A percentile compares a stretch with the other conserved stretches of the same genome.
These are phyloP conservation scores for Artemisia annua DNA, from an alignment of 129 eudicot genomes.

Conservation along the genomic window DNA sequence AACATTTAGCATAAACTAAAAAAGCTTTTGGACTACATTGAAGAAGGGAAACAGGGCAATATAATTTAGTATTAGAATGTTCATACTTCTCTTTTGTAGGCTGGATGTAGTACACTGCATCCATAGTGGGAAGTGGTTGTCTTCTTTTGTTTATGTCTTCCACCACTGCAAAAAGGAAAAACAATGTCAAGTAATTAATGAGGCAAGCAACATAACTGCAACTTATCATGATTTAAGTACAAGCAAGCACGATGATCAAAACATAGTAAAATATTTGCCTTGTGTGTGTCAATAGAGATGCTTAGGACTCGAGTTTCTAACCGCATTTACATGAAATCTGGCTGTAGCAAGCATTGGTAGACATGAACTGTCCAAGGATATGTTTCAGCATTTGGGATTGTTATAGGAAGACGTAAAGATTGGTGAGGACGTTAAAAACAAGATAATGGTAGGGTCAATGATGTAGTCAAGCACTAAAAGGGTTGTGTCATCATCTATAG, in stretches of 20 bases:
- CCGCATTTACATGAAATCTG: neutral
- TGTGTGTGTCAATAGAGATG: neutral
- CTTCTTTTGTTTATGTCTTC: conserved; percentile 94
- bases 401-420: conserved; percentile 6
- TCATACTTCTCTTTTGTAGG: conserved; percentile 92
- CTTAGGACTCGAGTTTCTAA: conserved; percentile 19
- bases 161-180: conserved; percentile 64
- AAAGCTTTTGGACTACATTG: conserved; percentile 16
- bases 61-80: conserved; percentile 5
- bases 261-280: conserved; percentile 8
- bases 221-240: conserved; percentile 11
- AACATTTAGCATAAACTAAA: conserved; percentile 12
- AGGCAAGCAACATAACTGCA: conserved; percentile 6
- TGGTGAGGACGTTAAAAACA: conserved; percentile 9
- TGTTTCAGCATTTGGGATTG: conserved; percentile 6
- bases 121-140: conserved; percentile 90
- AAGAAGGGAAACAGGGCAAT: conserved; percentile 1
- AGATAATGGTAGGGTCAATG: conserved; percentile 13
- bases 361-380: neutral
- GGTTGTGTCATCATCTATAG: neutral
- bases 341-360: conserved; percentile 1
- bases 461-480: conserved; percentile 11
- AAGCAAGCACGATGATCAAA: conserved; percentile 8
- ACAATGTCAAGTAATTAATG: conserved; percentile 8
- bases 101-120: conserved; percentile 94